Evolutionary conservation across 768 basidiomycete species (phyloP).

Genomic region (Tubosaeta brunneosetosa): DNA sequence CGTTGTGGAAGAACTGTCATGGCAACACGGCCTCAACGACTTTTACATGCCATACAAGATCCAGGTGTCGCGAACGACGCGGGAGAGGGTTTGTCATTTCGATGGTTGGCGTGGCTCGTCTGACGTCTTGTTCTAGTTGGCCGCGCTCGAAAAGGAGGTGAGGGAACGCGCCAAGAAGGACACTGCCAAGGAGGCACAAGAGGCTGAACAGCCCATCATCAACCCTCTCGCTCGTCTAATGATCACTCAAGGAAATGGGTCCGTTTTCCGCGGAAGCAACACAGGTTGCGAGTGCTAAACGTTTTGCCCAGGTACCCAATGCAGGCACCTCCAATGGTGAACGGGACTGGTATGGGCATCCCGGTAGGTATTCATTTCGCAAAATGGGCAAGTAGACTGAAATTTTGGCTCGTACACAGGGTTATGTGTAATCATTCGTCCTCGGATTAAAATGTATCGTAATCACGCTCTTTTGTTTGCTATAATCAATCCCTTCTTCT

Average conservation of each 20-base stretch:
- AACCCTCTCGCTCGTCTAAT: conserved; percentile 66
- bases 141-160: conserved; percentile 82
- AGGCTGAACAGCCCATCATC: conserved; percentile 83
- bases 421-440: conserved; percentile 39
- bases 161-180: conserved; percentile 85
- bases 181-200: conserved; percentile 81
- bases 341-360: conserved; percentile 49
- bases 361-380: conserved; percentile 43
- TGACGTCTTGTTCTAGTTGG: conserved; percentile 43
- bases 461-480: conserved; percentile 20
- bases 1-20: conserved; percentile 89
- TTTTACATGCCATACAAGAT: conserved; percentile 97
- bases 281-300: conserved; percentile 2
- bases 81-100: conserved; percentile 57
- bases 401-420: conserved; percentile 31
- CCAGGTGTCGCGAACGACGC: conserved; percentile 75
- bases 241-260: conserved; percentile 73
- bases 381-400: conserved; percentile 4
- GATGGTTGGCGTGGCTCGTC: conserved; percentile 1
- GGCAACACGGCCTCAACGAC: conserved; percentile 94
- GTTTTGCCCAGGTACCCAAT: conserved; percentile 46
- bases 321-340: conserved; percentile 57
- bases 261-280: conserved; percentile 4
- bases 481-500: conserved; percentile 22
- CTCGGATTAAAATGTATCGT: conserved; percentile 21